Base-by-base conservation (phyloP, 2,329 filamentous ascomycete species). In the Huntiella omanensis region DNA sequence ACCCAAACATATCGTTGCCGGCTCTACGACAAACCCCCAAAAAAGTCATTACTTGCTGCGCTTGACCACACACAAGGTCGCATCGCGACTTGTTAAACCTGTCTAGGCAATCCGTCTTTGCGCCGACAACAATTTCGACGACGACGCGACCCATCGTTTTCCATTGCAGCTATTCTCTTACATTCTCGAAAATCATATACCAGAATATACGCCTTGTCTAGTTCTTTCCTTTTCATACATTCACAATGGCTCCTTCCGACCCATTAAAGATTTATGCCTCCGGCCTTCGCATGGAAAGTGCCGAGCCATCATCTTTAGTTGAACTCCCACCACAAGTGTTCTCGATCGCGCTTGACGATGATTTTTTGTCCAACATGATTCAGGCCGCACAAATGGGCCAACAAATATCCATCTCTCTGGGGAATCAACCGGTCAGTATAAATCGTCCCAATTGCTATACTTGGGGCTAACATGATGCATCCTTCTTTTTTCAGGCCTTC, bases 311-410 rank as follows among this genome's bases (percentile, higher is more conserved):
- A 7, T 16, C 65, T 44, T 57, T 61, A 47, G 22, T 63, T 44
- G 59, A 62, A 48, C 60, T 71, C 34, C 70, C 69, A 6, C 62
- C 64, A 28, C 71, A 76, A 55, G 71, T 70, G 32, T 73, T 79
- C 55, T 67, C 71, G 52, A 60, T 80, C 47, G 68, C 64, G n/a
- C 60, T 80, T 51, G 68, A 63, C 53, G 68, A 76, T 56, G 64
- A 63, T 56, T 64, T 75, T 44, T 70, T 80, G 54, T 71, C 76
- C 56, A 66, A 73, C 51, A 71, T 80, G 68, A 76, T 80, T 53
- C 66, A 65, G 57, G 73, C 69, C 54, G 66, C 72, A 35, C 69
- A 70, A 54, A 65, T 68, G 61, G 73, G 72, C 43, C 65, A 71
- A 47, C 62, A 67, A 40, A 65, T 79, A 45, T 64, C 73, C 54